phyloP scores from a whole-genome alignment of 768 basidiomycete genomes.

The Mycena amicta region DNA sequence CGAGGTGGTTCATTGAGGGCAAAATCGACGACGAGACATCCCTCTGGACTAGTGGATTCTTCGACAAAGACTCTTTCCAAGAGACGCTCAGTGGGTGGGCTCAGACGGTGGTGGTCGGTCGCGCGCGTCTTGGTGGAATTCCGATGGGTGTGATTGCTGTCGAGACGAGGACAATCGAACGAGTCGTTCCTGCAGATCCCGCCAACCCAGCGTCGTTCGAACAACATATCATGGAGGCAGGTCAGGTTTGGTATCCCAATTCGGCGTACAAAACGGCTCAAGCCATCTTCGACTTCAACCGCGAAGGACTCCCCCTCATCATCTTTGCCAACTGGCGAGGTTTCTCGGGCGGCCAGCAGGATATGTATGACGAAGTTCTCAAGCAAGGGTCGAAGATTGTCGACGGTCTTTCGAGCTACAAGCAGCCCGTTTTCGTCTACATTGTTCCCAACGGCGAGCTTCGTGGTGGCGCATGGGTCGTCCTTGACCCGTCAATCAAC shows the following conservation, averaged over 20 bases:
- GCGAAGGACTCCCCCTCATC: constrained; percentile 94
- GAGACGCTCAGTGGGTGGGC: constrained; percentile 99
- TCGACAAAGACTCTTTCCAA: constrained; percentile 97
- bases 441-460: constrained; percentile 98
- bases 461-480: constrained; percentile 99
- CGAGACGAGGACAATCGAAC: constrained; percentile 96
- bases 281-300: constrained; percentile 98
- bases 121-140: constrained; percentile 94
- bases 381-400: constrained; percentile 99
- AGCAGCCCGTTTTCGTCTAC: constrained; percentile 97
- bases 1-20: constrained; percentile 97
- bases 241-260: constrained; percentile 99
- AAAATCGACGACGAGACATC: constrained; percentile 81
- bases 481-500: constrained; percentile 97
- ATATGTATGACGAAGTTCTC: constrained; percentile 97
- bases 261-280: constrained; percentile 99
- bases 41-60: constrained; percentile 87
- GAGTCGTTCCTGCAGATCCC: constrained; percentile 95
- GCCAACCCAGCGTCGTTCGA: constrained; percentile 97
- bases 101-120: constrained; percentile 96
- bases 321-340: constrained; percentile 99
- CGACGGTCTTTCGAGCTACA: constrained; percentile 95
- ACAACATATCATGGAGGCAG: constrained; percentile 98
- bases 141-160: constrained; percentile 98
- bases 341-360: constrained; percentile 99